phyloP scores from a whole-genome alignment of 345 rosid genomes.

The Lagerstroemia speciosa region DNA sequence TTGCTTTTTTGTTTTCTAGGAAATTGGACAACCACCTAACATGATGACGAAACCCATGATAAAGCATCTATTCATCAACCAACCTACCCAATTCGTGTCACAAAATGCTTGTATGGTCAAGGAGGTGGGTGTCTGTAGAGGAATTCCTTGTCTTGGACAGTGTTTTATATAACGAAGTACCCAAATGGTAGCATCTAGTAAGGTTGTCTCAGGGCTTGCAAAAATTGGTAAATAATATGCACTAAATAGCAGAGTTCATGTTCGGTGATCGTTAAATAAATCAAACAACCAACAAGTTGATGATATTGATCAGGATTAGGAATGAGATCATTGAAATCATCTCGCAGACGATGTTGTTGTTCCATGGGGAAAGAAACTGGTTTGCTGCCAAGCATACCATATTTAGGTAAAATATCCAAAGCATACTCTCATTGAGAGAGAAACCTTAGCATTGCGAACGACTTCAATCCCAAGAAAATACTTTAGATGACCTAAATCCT shows the following conservation, averaged over 20 bases:
- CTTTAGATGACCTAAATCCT: background rate
- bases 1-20: conserved; percentile 5
- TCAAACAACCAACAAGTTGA: background rate
- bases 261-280: background rate
- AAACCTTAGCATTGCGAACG: background rate
- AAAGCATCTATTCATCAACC: background rate
- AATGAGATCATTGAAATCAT: background rate
- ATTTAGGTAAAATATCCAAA: background rate
- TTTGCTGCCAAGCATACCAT: too few species aligned
- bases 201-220: background rate
- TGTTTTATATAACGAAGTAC: background rate
- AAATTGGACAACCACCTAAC: background rate
- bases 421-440: background rate
- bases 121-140: background rate
- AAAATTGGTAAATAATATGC: background rate
- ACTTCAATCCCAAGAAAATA: conserved; percentile 1
- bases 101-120: background rate
- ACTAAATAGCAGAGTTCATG: background rate
- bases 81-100: conserved; percentile 7
- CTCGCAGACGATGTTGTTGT: background rate
- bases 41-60: background rate
- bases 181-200: background rate
- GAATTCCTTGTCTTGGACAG: background rate
- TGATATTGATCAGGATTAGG: background rate
- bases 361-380: background rate